phyloP scores from a whole-genome alignment of 192 early-diverging fungal genomes.

The Backusella macrospora region DNA sequence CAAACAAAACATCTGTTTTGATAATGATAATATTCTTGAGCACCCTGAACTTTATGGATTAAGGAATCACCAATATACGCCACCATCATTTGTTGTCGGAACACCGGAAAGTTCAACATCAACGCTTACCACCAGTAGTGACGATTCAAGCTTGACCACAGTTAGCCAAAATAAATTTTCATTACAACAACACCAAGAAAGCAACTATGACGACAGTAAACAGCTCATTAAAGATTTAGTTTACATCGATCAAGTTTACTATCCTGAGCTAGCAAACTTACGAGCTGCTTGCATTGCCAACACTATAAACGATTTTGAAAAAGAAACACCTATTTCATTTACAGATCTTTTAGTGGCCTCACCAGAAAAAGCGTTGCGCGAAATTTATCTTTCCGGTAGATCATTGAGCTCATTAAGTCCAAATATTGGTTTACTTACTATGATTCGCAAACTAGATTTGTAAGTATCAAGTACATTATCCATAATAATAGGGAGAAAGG shows the following conservation, averaged over 20 bases:
- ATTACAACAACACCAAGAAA: background rate
- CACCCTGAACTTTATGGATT: conserved; percentile 14
- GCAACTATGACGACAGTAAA: background rate
- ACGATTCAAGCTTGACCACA: conserved; percentile 16
- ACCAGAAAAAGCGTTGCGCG: conserved; percentile 10
- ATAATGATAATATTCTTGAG: conserved; percentile 1
- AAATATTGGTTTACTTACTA: conserved; percentile 67
- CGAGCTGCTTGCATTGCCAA: background rate
- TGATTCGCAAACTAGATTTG: conserved; percentile 70
- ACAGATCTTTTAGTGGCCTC: background rate
- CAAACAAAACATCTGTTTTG: background rate
- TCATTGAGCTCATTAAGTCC: conserved; percentile 60
- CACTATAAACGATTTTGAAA: background rate
- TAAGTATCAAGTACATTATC: conserved; percentile 46
- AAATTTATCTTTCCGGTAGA: conserved; percentile 59
- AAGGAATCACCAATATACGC: background rate
- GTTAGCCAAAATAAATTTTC: background rate
- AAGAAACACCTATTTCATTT: background rate
- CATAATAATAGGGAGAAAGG: background rate
- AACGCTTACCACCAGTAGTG: background rate
- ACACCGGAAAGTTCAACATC: conserved; percentile 3
- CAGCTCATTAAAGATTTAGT: background rate
- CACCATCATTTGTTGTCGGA: background rate
- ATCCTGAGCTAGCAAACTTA: background rate
- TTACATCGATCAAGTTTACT: conserved; percentile 13